phyloP scores from a whole-genome alignment of 441 rosid genomes.

The Aquilaria agallochum region DNA sequence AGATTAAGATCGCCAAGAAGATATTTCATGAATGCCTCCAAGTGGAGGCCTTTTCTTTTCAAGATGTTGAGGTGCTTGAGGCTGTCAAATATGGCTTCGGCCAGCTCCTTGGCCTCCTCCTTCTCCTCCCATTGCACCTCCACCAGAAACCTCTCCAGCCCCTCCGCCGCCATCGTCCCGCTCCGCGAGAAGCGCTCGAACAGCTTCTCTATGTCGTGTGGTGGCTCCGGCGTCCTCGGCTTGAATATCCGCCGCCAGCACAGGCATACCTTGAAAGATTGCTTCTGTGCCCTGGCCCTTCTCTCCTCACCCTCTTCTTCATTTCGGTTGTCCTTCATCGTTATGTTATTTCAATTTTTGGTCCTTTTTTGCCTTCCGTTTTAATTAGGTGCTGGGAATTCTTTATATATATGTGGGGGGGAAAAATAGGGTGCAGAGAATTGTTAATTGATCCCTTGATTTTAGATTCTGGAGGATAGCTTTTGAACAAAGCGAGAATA shows the following conservation, averaged over 20 bases:
- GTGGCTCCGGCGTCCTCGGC: slow-evolving; percentile 46
- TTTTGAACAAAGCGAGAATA: slow-evolving; percentile 34
- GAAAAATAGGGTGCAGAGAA: neutral
- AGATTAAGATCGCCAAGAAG: slow-evolving; percentile 61
- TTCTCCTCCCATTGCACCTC: slow-evolving; percentile 39
- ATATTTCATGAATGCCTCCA: slow-evolving; percentile 61
- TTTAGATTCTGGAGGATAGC: slow-evolving; percentile 16
- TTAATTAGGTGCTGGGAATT: neutral
- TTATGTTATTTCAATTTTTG: neutral
- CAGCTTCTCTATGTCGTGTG: slow-evolving; percentile 37
- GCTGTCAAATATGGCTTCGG: slow-evolving; percentile 45
- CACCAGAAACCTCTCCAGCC: slow-evolving; percentile 42
- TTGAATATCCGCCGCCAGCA: slow-evolving; percentile 64
- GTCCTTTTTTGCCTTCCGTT: neutral
- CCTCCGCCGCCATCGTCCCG: slow-evolving; percentile 46
- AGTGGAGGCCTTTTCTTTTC: slow-evolving; percentile 48
- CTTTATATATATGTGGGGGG: neutral
- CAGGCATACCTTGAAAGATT: slow-evolving; percentile 51
- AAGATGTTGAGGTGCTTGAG: slow-evolving; percentile 63
- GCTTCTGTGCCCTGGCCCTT: slow-evolving; percentile 8
- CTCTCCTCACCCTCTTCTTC: neutral
- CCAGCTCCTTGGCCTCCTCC: slow-evolving; percentile 42
- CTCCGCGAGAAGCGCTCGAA: slow-evolving; percentile 40
- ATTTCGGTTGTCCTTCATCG: neutral
- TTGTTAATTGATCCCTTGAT: neutral